Evolutionary conservation across 768 basidiomycete genomes (phyloP).

Genomic region (Lentinula guzmanii): DNA sequence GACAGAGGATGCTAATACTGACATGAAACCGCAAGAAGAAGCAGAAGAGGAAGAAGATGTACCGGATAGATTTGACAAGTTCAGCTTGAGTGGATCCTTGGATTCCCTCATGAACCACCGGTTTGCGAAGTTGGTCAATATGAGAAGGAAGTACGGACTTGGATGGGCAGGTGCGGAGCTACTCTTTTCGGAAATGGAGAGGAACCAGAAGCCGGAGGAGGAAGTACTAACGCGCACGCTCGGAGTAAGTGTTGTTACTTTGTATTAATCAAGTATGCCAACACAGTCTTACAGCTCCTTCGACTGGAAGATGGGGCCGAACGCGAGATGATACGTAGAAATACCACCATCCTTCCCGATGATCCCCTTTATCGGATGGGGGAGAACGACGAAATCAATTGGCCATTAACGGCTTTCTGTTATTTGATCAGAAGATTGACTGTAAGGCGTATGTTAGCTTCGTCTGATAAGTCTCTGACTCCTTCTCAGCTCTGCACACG

Average conservation of each 20-base stretch:
- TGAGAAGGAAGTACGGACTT: conserved; percentile 44
- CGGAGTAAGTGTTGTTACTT: conserved; percentile 21
- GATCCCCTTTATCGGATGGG: conserved; percentile 41
- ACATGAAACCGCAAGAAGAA: conserved; percentile 6
- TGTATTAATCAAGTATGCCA: neutral
- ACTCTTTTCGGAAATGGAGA: conserved; percentile 40
- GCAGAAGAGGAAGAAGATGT: conserved; percentile 27
- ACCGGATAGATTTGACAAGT: conserved; percentile 45
- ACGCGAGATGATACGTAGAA: conserved; percentile 26
- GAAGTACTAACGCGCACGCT: conserved; percentile 28
- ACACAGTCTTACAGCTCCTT: conserved; percentile 21
- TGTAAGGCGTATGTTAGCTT: conserved; percentile 25
- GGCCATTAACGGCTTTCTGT: conserved; percentile 56
- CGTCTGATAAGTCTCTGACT: neutral
- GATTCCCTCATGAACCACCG: conserved; percentile 55
- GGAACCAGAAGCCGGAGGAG: conserved; percentile 31
- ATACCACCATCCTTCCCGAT: conserved; percentile 35
- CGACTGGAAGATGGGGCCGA: conserved; percentile 40
- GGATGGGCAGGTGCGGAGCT: conserved; percentile 70
- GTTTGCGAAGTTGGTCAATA: conserved; percentile 46
- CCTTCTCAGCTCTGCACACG: conserved; percentile 50
- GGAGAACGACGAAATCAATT: conserved; percentile 37
- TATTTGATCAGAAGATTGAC: conserved; percentile 61
- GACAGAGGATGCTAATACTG: conserved; percentile 6
- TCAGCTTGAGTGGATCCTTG: conserved; percentile 59